These are phyloP conservation scores for Hypoxylon rubiginosum DNA, from an alignment of 2,329 filamentous ascomycete species.

Conservation along the genomic window DNA sequence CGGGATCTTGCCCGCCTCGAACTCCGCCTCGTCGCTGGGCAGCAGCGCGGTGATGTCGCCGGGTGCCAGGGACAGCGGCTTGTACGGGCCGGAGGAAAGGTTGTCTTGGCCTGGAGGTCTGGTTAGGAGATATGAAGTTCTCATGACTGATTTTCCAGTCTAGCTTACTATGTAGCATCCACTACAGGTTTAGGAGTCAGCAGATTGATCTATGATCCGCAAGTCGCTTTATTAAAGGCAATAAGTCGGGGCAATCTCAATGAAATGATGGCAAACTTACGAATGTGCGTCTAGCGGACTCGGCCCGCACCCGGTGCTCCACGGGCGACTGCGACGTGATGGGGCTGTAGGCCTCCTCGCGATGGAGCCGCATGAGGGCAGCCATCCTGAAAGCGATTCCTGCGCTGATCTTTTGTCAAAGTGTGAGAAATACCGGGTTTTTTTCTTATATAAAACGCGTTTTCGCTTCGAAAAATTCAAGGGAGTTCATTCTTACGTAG, in stretches of 20 bases:
- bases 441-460: not conserved
- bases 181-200: slow-evolving; percentile 53
- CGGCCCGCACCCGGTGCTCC: slow-evolving; percentile 62
- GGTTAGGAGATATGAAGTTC: slow-evolving; percentile 13
- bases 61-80: slow-evolving; percentile 64
- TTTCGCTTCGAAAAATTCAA: not conserved
- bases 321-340: slow-evolving; percentile 56
- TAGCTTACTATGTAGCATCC: slow-evolving; percentile 67
- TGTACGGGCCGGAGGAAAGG: slow-evolving; percentile 65
- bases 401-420: slow-evolving; percentile 63
- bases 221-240: not conserved
- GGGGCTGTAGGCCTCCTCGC: slow-evolving; percentile 67
- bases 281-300: slow-evolving; percentile 69
- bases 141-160: slow-evolving; percentile 1
- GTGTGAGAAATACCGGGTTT: slow-evolving; percentile 36
- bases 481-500: slow-evolving; percentile 59
- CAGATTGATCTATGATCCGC: slow-evolving; percentile 10
- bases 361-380: slow-evolving; percentile 66
- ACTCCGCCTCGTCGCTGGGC: slow-evolving; percentile 66
- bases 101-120: slow-evolving; percentile 63
- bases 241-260: not conserved
- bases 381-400: slow-evolving; percentile 70
- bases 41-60: slow-evolving; percentile 68
- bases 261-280: slow-evolving; percentile 53
- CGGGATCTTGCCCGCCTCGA: slow-evolving; percentile 62